These are phyloP conservation scores for Colletotrichum sp. DNA, from an alignment of 2,329 filamentous ascomycete genomes.

Conservation along the genomic window DNA sequence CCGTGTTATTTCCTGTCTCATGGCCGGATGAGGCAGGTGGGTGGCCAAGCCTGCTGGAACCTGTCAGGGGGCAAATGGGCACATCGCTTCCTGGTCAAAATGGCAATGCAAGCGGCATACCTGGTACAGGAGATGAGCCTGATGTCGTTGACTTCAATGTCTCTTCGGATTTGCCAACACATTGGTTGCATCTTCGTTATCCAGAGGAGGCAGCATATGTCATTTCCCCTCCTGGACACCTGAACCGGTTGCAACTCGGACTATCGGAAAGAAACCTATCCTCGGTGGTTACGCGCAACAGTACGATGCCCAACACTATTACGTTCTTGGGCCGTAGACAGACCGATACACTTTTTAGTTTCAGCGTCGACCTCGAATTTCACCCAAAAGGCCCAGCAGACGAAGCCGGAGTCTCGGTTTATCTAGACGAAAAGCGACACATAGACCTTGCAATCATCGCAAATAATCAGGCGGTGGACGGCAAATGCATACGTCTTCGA, in stretches of 20 bases:
- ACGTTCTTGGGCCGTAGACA: neutral
- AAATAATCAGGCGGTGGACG: rapidly evolving
- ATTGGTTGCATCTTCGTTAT: neutral
- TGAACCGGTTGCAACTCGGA: neutral
- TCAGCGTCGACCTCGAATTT: neutral
- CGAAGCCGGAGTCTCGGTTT: neutral
- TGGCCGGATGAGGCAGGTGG: constrained; percentile 35
- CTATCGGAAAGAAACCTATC: neutral
- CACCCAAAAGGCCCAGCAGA: neutral
- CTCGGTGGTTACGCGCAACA: neutral
- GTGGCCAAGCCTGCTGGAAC: constrained; percentile 34
- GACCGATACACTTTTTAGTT: neutral
- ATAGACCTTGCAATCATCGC: neutral
- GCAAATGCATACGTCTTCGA: neutral
- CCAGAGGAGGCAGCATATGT: neutral
- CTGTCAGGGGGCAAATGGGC: neutral
- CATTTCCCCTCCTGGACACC: neutral
- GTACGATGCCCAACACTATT: neutral
- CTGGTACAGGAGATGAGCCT: neutral
- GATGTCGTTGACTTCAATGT: neutral
- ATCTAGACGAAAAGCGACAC: neutral
- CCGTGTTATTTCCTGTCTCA: constrained; percentile 43
- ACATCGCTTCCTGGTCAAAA: neutral
- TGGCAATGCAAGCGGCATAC: neutral
- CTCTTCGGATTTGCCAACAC: neutral